Evolutionary conservation across 78 protist genomes (phyloP).

Genomic region (Protostelium mycophagum): DNA sequence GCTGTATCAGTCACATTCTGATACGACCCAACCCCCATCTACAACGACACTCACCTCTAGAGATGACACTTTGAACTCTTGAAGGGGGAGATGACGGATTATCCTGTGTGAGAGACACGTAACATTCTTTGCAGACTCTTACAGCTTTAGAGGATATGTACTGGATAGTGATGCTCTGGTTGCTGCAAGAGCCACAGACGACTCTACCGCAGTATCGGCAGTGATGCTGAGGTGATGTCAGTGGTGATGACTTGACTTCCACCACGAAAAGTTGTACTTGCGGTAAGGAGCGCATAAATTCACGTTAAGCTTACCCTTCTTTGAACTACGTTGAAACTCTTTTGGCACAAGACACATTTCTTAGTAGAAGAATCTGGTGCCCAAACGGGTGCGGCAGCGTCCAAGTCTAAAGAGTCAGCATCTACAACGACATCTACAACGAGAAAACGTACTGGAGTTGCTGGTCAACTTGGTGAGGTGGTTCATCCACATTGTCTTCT

Average conservation of each 20-base stretch:
- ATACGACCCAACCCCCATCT: too few species aligned
- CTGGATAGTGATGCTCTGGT: not conserved
- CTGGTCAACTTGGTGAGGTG: constrained; percentile 19
- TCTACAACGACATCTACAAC: not conserved
- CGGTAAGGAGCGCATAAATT: too few species aligned
- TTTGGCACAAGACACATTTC: constrained; percentile 53
- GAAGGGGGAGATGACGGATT: too few species aligned
- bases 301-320: constrained; percentile 15
- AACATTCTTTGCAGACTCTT: constrained; percentile 52
- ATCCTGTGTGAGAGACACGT: constrained; percentile 18
- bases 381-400: constrained; percentile 53
- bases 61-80: too few species aligned
- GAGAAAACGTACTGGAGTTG: not conserved
- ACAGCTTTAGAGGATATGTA: constrained; percentile 26
- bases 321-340: constrained; percentile 39
- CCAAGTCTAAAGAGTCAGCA: constrained; percentile 6
- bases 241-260: not conserved
- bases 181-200: constrained; percentile 50
- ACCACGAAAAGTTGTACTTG: too few species aligned
- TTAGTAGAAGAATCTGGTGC: constrained; percentile 47
- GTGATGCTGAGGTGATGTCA: constrained; percentile 26
- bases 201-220: constrained; percentile 68
- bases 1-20: too few species aligned
- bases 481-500: constrained; percentile 40
- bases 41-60: too few species aligned